Conservation (phyloP, 352 stramenopile species). For the Globisporangium acanthophoron region DNA sequence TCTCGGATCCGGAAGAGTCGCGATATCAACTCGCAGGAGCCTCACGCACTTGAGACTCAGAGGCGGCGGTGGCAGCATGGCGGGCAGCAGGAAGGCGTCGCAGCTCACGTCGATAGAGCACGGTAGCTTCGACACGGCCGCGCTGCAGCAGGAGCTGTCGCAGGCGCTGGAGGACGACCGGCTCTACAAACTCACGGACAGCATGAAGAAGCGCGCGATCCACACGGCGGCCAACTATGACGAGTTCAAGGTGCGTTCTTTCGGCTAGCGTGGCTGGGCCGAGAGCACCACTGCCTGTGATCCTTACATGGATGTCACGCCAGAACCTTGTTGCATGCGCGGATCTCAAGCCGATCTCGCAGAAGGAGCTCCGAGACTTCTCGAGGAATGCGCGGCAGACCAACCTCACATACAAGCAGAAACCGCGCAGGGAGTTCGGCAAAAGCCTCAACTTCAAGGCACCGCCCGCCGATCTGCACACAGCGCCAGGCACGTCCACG, state of each 20-base stretch:
- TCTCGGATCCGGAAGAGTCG: too few relatives aligned
- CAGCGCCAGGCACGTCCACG: slow-evolving; percentile 31
- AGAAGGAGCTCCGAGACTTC: slow-evolving; percentile 64
- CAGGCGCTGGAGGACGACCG: slow-evolving; percentile 75
- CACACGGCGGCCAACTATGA: slow-evolving; percentile 80
- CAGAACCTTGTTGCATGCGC: slow-evolving; percentile 84
- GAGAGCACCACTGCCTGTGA: neutral
- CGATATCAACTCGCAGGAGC: too few relatives aligned
- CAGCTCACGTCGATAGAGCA: slow-evolving; percentile 76
- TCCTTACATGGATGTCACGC: neutral
- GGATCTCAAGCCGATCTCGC: slow-evolving; percentile 74
- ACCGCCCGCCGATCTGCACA: slow-evolving; percentile 16
- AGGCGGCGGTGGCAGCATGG: slow-evolving; percentile 5
- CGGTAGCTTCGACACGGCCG: slow-evolving; percentile 64
- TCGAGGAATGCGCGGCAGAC: slow-evolving; percentile 34
- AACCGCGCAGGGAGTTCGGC: slow-evolving; percentile 21
- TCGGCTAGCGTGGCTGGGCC: neutral
- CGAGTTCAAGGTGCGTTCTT: slow-evolving; percentile 74
- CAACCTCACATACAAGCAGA: slow-evolving; percentile 68
- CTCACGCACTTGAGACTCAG: too few relatives aligned
- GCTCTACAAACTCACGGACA: slow-evolving; percentile 80
- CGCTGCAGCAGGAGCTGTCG: slow-evolving; percentile 65
- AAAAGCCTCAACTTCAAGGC: slow-evolving; percentile 21
- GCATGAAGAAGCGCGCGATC: slow-evolving; percentile 86
- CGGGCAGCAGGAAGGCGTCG: slow-evolving; percentile 20